These are phyloP conservation scores for Gleditsia sinensis DNA, from an alignment of 306 rosid genomes.

Conservation along the genomic window DNA sequence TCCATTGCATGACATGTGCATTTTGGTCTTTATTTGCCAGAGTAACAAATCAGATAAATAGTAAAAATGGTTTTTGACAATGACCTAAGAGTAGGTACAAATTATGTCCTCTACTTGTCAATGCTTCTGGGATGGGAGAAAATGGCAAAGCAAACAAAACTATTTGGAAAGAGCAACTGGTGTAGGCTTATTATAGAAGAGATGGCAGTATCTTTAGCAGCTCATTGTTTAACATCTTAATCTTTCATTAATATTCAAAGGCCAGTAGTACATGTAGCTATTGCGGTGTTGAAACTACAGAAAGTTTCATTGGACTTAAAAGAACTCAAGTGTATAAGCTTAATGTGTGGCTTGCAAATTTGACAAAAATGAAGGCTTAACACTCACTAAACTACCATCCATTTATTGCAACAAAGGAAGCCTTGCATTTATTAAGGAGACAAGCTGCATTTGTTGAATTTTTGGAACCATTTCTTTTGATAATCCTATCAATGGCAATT, in stretches of 20 bases:
- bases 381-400: no score
- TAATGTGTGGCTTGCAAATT: no score
- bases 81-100: slow-evolving; percentile 70
- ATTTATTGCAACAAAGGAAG: no score
- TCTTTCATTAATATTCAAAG: slow-evolving; percentile 51
- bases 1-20: slow-evolving; percentile 78
- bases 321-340: no score
- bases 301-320: no score
- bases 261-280: slow-evolving; percentile 64
- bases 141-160: slow-evolving; percentile 39
- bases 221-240: slow-evolving; percentile 65
- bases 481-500: no score
- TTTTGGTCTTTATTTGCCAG: slow-evolving; percentile 78
- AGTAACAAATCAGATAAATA: slow-evolving; percentile 60
- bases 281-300: slow-evolving; percentile 59
- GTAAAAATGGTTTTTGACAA: slow-evolving; percentile 53
- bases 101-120: slow-evolving; percentile 73
- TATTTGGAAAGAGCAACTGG: slow-evolving; percentile 58
- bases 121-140: slow-evolving; percentile 66
- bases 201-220: slow-evolving; percentile 65
- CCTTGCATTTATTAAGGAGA: no score
- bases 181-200: slow-evolving; percentile 83
- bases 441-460: no score
- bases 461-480: no score
- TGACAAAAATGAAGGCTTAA: no score